These are phyloP conservation scores for Allantophomopsis cytisporea DNA, from an alignment of 2,329 filamentous ascomycete species.

Conservation along the genomic window DNA sequence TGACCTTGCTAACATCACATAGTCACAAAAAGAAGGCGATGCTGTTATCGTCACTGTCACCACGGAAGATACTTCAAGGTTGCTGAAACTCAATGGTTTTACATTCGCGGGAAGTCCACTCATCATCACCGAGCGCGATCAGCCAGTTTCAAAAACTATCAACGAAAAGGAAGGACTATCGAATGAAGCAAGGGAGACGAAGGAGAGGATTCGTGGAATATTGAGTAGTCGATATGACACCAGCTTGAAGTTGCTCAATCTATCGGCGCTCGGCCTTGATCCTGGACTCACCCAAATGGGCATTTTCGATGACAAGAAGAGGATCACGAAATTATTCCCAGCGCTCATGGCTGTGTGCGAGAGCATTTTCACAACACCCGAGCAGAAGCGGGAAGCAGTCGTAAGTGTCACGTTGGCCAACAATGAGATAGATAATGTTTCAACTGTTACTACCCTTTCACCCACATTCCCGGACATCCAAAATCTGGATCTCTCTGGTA, in stretches of 20 bases:
- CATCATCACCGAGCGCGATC: constrained; percentile 33
- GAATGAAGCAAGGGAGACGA: constrained; percentile 42
- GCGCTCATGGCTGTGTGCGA: constrained; percentile 83
- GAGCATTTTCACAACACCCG: constrained; percentile 54
- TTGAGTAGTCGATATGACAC: constrained; percentile 63
- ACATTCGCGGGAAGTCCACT: constrained; percentile 53
- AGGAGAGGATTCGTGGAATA: constrained; percentile 55
- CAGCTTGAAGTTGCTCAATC: constrained; percentile 62
- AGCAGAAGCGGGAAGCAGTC: constrained; percentile 66
- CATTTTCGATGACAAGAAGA: constrained; percentile 62
- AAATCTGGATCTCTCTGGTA: constrained; percentile 80
- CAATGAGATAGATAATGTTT: constrained; percentile 65
- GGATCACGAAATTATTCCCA: constrained; percentile 66
- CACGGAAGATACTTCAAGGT: constrained; percentile 46
- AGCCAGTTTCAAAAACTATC: constrained; percentile 11
- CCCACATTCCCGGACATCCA: constrained; percentile 73
- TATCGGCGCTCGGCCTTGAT: constrained; percentile 67
- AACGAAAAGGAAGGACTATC: constrained; percentile 29
- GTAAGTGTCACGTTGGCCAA: constrained; percentile 69
- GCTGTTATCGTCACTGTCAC: constrained; percentile 53
- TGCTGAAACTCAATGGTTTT: constrained; percentile 56
- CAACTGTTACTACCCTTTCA: constrained; percentile 60
- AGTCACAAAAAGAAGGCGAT: constrained; percentile 59
- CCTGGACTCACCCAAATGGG: constrained; percentile 58
- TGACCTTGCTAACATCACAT: constrained; percentile 49